phyloP scores from a whole-genome alignment of 495 filamentous ascomycete species.

The Pyronema domesticum region DNA sequence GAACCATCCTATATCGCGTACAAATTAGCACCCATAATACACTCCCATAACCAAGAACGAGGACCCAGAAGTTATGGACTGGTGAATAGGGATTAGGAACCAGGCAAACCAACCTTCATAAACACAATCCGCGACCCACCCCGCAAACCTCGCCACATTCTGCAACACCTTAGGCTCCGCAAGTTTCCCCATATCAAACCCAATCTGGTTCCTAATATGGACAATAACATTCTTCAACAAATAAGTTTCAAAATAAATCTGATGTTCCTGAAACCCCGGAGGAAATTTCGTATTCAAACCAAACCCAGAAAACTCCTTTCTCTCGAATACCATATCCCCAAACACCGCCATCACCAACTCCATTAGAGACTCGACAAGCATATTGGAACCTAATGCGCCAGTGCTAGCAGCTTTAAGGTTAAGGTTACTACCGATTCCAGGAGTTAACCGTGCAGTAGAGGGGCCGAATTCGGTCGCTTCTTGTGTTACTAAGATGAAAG shows the following conservation, averaged over 20 bases:
- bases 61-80: too few species aligned
- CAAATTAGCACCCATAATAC: background rate
- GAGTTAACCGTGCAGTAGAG: constrained; percentile 42
- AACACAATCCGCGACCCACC: constrained; percentile 69
- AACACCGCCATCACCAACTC: constrained; percentile 63
- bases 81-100: too few species aligned
- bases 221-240: constrained; percentile 57
- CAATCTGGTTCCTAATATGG: constrained; percentile 47
- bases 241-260: constrained; percentile 88
- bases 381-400: constrained; percentile 32
- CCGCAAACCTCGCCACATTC: constrained; percentile 62
- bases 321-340: constrained; percentile 57
- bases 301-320: constrained; percentile 82
- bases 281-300: constrained; percentile 74
- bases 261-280: constrained; percentile 79
- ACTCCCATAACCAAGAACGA: background rate
- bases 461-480: constrained; percentile 38
- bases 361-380: constrained; percentile 54
- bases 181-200: constrained; percentile 52
- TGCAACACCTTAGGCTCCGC: constrained; percentile 66
- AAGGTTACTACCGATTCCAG: constrained; percentile 30
- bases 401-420: constrained; percentile 8
- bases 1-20: constrained; percentile 35
- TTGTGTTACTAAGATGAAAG: constrained; percentile 71
- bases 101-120: constrained; percentile 71